Evolutionary conservation across 352 stramenopile genomes (phyloP).

Genomic region (Phytophthora aleatoria): DNA sequence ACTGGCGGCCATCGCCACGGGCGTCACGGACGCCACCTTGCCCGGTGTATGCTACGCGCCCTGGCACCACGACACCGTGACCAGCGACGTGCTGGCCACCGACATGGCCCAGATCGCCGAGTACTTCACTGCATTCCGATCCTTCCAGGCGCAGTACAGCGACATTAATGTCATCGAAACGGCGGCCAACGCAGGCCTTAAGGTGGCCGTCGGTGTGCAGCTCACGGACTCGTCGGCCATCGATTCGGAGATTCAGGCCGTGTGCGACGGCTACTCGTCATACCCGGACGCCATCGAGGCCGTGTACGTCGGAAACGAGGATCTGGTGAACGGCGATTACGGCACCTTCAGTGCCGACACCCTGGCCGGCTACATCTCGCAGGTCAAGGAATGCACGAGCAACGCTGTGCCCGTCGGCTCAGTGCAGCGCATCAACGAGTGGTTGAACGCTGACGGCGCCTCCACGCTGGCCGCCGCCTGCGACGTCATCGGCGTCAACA

Average conservation of each 20-base stretch:
- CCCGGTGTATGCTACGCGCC: constrained; percentile 64
- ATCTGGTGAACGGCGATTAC: constrained; percentile 58
- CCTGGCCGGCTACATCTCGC: constrained; percentile 52
- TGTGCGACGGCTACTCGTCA: constrained; percentile 49
- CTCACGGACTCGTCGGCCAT: constrained; percentile 49
- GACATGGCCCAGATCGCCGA: constrained; percentile 46
- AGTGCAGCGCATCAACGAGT: constrained; percentile 70
- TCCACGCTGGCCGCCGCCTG: constrained; percentile 37
- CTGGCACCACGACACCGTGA: constrained; percentile 61
- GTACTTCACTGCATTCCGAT: constrained; percentile 64
- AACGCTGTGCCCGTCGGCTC: constrained; percentile 55
- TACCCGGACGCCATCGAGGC: constrained; percentile 50
- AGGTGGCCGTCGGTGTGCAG: constrained; percentile 72
- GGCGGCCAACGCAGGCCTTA: constrained; percentile 48
- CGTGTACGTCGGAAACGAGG: constrained; percentile 79
- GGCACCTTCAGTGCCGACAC: constrained; percentile 38
- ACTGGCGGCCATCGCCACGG: constrained; percentile 16
- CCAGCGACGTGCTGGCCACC: constrained; percentile 38
- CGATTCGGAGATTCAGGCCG: constrained; percentile 57
- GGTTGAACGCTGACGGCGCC: constrained; percentile 42
- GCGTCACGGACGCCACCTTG: constrained; percentile 16
- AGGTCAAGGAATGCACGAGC: constrained; percentile 52
- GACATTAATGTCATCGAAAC: constrained; percentile 56
- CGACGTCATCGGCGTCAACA: constrained; percentile 46
- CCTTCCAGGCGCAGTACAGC: constrained; percentile 69